Base-by-base conservation (phyloP, 495 filamentous ascomycete species). In the Evansstolkia leycettana region DNA sequence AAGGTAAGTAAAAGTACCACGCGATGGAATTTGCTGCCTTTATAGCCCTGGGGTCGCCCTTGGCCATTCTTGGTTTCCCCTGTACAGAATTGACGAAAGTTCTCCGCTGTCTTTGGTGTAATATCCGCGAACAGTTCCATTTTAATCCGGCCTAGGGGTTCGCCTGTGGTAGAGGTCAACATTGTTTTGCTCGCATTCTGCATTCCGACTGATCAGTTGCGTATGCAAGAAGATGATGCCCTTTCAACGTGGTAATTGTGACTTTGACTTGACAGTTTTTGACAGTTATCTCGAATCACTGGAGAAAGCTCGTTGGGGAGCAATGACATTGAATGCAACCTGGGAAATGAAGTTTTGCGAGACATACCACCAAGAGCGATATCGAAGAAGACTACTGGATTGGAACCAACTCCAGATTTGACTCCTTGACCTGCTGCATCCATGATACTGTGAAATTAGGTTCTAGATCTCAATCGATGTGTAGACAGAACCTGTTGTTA, bases 61-160 rank as follows among this genome's bases (percentile, higher is more conserved):
- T 77, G 70, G 29, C 68, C 49, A 48, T 82, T 82, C 64, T 88
- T 95, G 32, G 67, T 79, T 62, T 96, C 90, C 40, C 90, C 92
- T 0, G 87, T 96, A 60, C 92, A 96, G 61, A 92, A 93, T 52
- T 92, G 84, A 10, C 89, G 82, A 56, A 98, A 95, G 60, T 98
- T 96, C 60, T 95, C 90, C 12, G 89, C 86, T 5, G 90, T 96
- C 41, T 76, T 75, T 19, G 90, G 92, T 0, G 83, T 82, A 6
- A 78, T 63, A 51, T 90, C 69, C 28, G 79, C 76, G 68, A 88
- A 95, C 40, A 98, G 79, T 58, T 95, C 84, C 55, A 98, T 88
- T 48, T 87, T 90, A 43, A 98, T 76, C 19, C 89, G 78, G 39
- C 92, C 92, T 13, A 98, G 73, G 15, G 85, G 76, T 46, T 95